Conservation (phyloP, 306 rosid genomes). For the Dalbergia cochinchinensis region DNA sequence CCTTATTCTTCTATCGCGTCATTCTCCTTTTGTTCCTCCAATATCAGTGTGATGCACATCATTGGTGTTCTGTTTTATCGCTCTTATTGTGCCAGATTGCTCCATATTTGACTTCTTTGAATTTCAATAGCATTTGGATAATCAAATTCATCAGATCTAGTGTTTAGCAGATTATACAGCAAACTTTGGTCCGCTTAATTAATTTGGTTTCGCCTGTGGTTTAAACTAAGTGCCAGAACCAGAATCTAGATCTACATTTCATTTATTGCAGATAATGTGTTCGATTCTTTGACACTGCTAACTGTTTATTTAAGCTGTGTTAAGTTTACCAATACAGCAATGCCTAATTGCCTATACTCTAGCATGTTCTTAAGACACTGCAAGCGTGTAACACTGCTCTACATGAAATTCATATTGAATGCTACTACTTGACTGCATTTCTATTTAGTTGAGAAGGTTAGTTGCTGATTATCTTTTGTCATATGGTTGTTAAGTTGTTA, state of each 20-base stretch:
- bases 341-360: neutral
- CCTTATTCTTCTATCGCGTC: neutral
- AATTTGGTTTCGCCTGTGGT: neutral
- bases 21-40: neutral
- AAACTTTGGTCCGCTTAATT: neutral
- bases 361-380: neutral
- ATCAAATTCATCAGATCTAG: neutral
- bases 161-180: neutral
- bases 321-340: neutral
- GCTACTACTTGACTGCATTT: neutral
- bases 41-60: neutral
- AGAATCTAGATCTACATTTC: constrained; percentile 12
- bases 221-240: neutral
- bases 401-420: neutral
- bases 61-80: neutral
- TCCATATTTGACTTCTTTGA: constrained; percentile 10
- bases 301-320: neutral
- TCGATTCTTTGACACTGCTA: neutral
- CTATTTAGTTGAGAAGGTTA: neutral
- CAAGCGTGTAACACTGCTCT: constrained; percentile 1
- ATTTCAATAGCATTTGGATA: neutral
- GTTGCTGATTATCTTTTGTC: constrained; percentile 13
- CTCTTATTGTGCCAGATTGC: neutral
- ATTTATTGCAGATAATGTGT: neutral
- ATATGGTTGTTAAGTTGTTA: neutral